Conservation (phyloP, 1,284 basidiomycete species). For the Melampsora larici-populina region DNA sequence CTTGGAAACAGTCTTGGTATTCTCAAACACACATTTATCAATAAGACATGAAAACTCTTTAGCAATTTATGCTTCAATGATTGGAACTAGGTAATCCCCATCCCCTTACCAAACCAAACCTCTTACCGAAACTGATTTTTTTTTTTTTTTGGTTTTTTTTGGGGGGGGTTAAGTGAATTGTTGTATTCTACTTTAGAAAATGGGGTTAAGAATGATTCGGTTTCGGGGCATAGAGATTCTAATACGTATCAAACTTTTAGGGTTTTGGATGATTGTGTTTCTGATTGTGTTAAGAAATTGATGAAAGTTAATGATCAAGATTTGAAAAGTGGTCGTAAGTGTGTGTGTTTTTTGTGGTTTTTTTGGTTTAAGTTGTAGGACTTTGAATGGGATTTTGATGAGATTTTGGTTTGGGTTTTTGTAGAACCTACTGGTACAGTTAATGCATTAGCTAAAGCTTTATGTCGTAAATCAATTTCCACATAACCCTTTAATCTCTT, state of each 20-base stretch:
- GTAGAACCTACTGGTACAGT: slow-evolving; percentile 66
- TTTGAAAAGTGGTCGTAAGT: slow-evolving; percentile 56
- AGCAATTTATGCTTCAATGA: slow-evolving; percentile 83
- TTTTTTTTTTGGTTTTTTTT: slow-evolving; percentile 39
- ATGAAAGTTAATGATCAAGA: slow-evolving; percentile 63
- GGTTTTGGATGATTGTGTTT: slow-evolving; percentile 62
- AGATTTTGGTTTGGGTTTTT: no score
- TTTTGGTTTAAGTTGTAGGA: no score
- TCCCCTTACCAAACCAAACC: no score
- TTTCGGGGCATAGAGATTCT: slow-evolving; percentile 59
- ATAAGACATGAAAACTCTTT: slow-evolving; percentile 85
- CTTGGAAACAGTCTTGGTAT: slow-evolving; percentile 66
- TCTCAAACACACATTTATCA: slow-evolving; percentile 88
- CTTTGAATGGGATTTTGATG: no score
- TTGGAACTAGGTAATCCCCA: slow-evolving; percentile 77
- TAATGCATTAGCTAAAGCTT: slow-evolving; percentile 77
- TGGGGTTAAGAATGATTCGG: not conserved
- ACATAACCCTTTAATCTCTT: not conserved
- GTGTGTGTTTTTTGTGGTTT: no score
- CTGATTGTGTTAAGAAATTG: slow-evolving; percentile 64
- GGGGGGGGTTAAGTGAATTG: slow-evolving; percentile 60
- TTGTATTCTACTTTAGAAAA: slow-evolving; percentile 67
- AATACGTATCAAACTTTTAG: slow-evolving; percentile 79
- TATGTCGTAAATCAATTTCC: slow-evolving; percentile 68
- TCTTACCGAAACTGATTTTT: slow-evolving; percentile 49